Conservation (phyloP, 1,139 yeast genomes). For the Zygoascus sp. region DNA sequence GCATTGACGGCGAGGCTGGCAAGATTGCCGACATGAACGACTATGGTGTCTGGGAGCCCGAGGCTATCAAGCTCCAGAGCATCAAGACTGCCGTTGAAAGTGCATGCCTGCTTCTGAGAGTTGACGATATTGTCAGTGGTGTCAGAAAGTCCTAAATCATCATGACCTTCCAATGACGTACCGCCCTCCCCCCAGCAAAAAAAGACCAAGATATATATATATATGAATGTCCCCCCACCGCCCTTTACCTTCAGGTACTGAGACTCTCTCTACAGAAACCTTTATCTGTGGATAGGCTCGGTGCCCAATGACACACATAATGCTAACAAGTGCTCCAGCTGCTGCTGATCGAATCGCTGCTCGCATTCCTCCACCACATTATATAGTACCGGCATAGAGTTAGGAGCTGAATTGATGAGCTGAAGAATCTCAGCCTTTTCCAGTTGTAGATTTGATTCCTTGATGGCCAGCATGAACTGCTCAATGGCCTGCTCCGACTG, state of each 20-base stretch:
- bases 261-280: no score
- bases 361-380: slow-evolving; percentile 90
- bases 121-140: slow-evolving; percentile 96
- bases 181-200: no score
- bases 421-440: slow-evolving; percentile 85
- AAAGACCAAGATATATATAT: no score
- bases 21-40: slow-evolving; percentile 92
- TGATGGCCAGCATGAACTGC: slow-evolving; percentile 42
- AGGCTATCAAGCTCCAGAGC: slow-evolving; percentile 93
- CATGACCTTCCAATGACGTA: no score
- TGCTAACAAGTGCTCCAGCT: slow-evolving; percentile 30
- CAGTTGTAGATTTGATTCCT: slow-evolving; percentile 51
- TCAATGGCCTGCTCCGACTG: slow-evolving; percentile 48
- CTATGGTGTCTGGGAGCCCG: slow-evolving; percentile 99
- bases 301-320: slow-evolving; percentile 19
- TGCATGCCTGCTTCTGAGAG: slow-evolving; percentile 90
- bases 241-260: no score
- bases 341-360: slow-evolving; percentile 63
- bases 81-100: slow-evolving; percentile 96
- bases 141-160: slow-evolving; percentile 53
- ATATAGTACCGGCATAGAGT: slow-evolving; percentile 71
- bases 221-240: no score
- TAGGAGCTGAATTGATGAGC: slow-evolving; percentile 73
- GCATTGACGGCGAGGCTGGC: slow-evolving; percentile 93
- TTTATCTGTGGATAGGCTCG: slow-evolving; percentile 23